A percentile compares a stretch with the other conserved stretches of the same genome.
Conservation (phyloP, 139 green algal genomes). For the Chlorella sp. region DNA sequence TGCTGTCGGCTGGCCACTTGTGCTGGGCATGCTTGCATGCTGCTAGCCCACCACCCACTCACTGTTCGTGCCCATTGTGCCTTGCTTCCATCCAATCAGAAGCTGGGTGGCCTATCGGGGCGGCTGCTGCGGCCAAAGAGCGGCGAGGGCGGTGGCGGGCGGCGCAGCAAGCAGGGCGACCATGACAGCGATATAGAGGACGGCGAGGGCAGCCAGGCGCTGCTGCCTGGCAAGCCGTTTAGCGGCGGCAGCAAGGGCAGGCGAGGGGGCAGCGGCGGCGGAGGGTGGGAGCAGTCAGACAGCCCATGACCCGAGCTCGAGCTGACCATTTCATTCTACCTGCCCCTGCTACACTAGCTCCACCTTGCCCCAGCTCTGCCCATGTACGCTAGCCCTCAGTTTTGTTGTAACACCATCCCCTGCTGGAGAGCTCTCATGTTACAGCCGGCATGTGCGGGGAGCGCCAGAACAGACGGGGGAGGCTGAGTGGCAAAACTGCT, state of each 20-base stretch:
- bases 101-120: neutral
- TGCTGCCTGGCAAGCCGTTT: neutral
- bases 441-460: too few species aligned
- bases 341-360: too few species aligned
- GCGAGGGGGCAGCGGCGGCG: neutral
- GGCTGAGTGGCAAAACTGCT: neutral
- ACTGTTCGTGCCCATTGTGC: too few species aligned
- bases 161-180: constrained; percentile 9
- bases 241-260: neutral
- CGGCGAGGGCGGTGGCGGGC: neutral
- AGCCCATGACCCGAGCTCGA: neutral
- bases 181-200: neutral
- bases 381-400: too few species aligned
- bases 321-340: neutral
- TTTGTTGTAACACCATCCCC: neutral
- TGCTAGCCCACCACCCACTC: too few species aligned
- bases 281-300: neutral
- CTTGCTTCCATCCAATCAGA: neutral
- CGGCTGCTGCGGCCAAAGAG: neutral
- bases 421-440: neutral
- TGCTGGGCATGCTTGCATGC: too few species aligned
- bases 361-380: too few species aligned
- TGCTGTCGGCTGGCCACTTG: too few species aligned
- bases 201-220: neutral
- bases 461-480: neutral